Evolutionary conservation across 169 alveolate genomes (phyloP), one percentile per base, ranked within the genome.

Genomic region (Eimeria sp.): DNA sequence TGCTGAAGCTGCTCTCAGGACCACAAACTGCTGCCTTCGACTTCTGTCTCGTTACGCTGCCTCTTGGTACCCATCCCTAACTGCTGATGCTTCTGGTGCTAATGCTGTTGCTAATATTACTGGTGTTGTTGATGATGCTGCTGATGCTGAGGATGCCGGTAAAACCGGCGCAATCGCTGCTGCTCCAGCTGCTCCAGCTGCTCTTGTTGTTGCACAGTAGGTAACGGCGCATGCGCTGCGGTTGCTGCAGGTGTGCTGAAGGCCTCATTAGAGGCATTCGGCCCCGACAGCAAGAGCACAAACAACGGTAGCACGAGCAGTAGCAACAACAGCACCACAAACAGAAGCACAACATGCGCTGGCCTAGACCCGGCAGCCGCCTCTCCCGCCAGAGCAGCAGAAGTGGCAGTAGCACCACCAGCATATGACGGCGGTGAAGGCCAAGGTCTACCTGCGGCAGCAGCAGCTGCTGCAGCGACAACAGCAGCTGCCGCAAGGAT

Each of bases 41-140:
- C 57, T 89, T 70, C 57, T 89, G 95, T 54, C 45, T 89, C 9
- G 6, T 67, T 72, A 89, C 95, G 30, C 76, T 89, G 75, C 95
- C 95, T 18, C 95, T 89, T 7, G 95, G 95, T 89, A 25, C 10
- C 75, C 63, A 4, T 76, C 6, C 51, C 51, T 22, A 20, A 10
- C 75, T 65, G 75, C 75, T 65, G 75, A 16, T 65, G 75, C 75
- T 65, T 16, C 75, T 65, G 75, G 30, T 65, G 75, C 75, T 65
- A n/a, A 16, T 25, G 43, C 34, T 65, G 30, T n/a, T 65, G 75
- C 75, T 65, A 10, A 16, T 65, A n/a, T n/a, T 25, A 10, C 75
- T 25, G 43, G 1, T n/a, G 75, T n/a, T 30, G 86, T 20, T 30
- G 18, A 18, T 75, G 86, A 10, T 34, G 61, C 61, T 54, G 20